Base-by-base conservation (phyloP, 2,329 filamentous ascomycete genomes). In the Ophiostoma himal-ulmi region DNA sequence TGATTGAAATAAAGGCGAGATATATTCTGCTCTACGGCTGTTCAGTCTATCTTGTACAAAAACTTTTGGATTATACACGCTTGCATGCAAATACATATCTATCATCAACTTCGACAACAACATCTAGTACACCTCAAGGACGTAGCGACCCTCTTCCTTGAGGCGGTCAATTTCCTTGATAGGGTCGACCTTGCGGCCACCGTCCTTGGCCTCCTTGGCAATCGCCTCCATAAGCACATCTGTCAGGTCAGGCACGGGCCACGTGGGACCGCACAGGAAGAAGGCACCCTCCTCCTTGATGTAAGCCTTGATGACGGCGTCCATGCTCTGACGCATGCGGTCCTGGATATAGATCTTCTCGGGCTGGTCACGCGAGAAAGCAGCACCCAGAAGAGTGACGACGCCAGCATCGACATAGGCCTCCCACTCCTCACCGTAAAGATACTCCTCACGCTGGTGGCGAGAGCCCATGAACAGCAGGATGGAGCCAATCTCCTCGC, bases 271-370 rank as follows among this genome's bases (percentile, higher is more conserved):
- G 79, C 95, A 99, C 22, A 99, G 89, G 81, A 99, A 99, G 83
- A 99, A 99, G 44, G 91, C 90, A 70, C 95, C 95, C 76, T 95
- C 90, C 75, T 97, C 88, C 77, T 89, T 83, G 74, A 97, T 88
- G 80, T 98, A 98, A 0, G 93, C 91, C 80, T 93, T 83, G 71
- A 93, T 86, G 74, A 99, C 96, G 73, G 95, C 89, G 64, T 84
- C 82, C 72, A 98, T 82, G 0, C 90, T 93, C 86, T 98, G 86
- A 71, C 95, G 86, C 95, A 99, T 99, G 75, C 94, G 88, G 79
- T 99, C 95, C 84, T 99, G 95, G 78, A 99, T 99, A 82, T 99
- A 99, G 74, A 99, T 97, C 89, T 99, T 99, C 83, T 97, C 86
- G 20, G 92, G 91, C 85, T 99, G 95, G 79, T 99, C 95, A 78